phyloP scores from a whole-genome alignment of 192 early-diverging fungal genomes.

The Podila epigama region DNA sequence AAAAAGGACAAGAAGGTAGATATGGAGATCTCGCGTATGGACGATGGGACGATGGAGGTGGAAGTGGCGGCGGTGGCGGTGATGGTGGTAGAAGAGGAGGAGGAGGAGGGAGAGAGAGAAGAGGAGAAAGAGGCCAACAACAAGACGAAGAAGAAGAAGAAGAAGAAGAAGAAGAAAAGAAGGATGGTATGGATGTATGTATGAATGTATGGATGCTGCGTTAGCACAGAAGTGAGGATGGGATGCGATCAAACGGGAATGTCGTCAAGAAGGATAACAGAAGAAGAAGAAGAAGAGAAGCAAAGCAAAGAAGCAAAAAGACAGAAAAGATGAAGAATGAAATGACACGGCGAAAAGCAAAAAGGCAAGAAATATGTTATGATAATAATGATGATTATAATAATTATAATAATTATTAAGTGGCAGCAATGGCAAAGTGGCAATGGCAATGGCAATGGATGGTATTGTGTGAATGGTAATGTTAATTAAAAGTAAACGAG shows the following conservation, averaged over 20 bases:
- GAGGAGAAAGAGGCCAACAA: not conserved
- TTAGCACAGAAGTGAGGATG: not conserved
- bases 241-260: not conserved
- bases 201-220: not conserved
- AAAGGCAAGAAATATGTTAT: not conserved
- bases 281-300: not conserved
- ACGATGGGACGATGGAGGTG: slow-evolving; percentile 1
- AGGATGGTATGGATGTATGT: not conserved
- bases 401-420: too few relatives aligned
- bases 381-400: too few relatives aligned
- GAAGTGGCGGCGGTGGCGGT: not conserved
- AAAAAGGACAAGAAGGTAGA: not conserved
- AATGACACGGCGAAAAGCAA: not conserved
- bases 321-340: not conserved
- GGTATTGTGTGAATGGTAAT: too few relatives aligned
- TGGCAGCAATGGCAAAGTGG: too few relatives aligned
- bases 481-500: too few relatives aligned
- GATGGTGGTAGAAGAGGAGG: not conserved
- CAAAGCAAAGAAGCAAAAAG: not conserved
- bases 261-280: not conserved
- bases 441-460: too few relatives aligned
- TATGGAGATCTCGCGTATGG: not conserved
- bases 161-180: not conserved
- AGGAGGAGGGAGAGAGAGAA: not conserved
- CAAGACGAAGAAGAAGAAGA: not conserved